A percentile compares a stretch with the other conserved stretches of the same genome.
phyloP scores from a whole-genome alignment of 2,329 filamentous ascomycete genomes.

The Aschersonia sp. region DNA sequence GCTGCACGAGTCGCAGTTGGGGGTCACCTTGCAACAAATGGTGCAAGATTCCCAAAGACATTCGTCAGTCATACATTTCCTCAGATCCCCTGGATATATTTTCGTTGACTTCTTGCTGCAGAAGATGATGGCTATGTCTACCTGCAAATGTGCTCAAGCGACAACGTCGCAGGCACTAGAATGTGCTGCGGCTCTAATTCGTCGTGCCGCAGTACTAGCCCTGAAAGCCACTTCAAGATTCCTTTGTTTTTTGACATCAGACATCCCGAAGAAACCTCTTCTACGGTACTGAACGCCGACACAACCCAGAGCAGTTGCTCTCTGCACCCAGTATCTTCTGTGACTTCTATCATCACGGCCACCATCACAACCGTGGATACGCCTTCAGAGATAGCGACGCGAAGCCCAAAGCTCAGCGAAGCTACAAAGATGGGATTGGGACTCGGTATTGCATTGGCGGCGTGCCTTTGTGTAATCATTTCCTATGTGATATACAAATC shows the following conservation, averaged over 20 bases:
- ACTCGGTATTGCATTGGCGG: no score
- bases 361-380: no score
- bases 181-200: not conserved
- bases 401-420: no score
- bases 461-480: no score
- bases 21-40: not conserved
- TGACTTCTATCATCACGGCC: no score
- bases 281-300: not conserved
- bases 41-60: not conserved
- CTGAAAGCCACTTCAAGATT: not conserved
- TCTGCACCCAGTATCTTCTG: no score
- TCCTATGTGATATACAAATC: no score
- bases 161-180: not conserved
- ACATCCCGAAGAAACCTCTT: not conserved
- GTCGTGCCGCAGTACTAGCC: not conserved
- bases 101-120: not conserved
- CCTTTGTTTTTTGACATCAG: conserved; percentile 1
- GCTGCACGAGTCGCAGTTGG: not conserved
- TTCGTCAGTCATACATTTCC: not conserved
- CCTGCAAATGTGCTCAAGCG: not conserved
- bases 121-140: not conserved
- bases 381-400: no score
- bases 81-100: not conserved
- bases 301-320: not conserved
- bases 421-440: no score